A percentile compares a stretch with the other conserved stretches of the same genome.
Conservation (phyloP, 345 rosid species). For the Citrus hindsii region DNA sequence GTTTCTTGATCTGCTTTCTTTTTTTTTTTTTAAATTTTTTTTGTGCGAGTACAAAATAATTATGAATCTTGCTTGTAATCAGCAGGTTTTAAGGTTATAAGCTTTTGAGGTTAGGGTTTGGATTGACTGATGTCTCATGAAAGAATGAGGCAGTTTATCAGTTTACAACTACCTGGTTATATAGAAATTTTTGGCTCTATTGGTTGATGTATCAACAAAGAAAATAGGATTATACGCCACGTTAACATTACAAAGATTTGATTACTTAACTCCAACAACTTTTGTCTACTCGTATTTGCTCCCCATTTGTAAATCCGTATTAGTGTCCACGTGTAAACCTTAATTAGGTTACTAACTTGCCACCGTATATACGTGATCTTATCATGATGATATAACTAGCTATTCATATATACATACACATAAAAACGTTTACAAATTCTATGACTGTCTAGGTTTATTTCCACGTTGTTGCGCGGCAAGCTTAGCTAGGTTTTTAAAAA, state of each 20-base stretch:
- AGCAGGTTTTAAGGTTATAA: constrained; percentile 7
- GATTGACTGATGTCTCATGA: constrained; percentile 36
- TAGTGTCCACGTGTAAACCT: neutral
- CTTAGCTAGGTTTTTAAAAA: neutral
- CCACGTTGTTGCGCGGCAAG: neutral
- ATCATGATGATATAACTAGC: neutral
- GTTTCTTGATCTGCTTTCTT: neutral
- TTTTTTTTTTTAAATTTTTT: neutral
- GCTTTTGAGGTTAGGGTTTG: constrained; percentile 29
- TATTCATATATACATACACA: neutral
- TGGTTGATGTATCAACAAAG: constrained; percentile 36
- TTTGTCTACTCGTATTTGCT: constrained; percentile 10
- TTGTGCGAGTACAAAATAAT: neutral
- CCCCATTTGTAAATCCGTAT: neutral
- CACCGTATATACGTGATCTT: neutral
- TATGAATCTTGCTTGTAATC: constrained; percentile 10
- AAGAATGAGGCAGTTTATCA: constrained; percentile 55
- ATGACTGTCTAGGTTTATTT: neutral
- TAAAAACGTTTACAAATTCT: neutral
- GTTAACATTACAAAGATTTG: constrained; percentile 37
- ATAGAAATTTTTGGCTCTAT: neutral
- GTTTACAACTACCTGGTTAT: constrained; percentile 51
- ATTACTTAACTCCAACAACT: constrained; percentile 74
- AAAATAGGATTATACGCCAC: constrained; percentile 41
- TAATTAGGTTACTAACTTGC: constrained; percentile 40